Evolutionary conservation across 495 filamentous ascomycete genomes (phyloP).

Genomic region (Ascobolus immersus): DNA sequence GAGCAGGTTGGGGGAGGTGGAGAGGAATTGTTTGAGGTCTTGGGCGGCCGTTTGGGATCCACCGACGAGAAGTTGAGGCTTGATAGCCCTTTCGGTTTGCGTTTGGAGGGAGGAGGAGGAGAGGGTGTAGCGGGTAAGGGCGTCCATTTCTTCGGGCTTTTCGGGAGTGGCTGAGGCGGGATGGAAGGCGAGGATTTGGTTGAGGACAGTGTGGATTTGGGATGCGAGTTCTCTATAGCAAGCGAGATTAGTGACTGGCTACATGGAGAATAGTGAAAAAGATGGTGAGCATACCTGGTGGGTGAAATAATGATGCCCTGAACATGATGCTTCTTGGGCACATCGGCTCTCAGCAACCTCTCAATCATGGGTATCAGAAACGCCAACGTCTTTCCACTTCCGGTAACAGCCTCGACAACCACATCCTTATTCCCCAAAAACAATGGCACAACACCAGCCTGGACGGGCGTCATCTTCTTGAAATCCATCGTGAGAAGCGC

Average conservation of each 20-base stretch:
- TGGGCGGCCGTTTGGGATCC: constrained; percentile 60
- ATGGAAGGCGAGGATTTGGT: constrained; percentile 58
- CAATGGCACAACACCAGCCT: constrained; percentile 75
- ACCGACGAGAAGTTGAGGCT: constrained; percentile 74
- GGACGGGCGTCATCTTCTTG: constrained; percentile 70
- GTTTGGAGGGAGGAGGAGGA: too few species aligned
- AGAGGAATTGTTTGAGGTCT: constrained; percentile 59
- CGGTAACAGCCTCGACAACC: constrained; percentile 89
- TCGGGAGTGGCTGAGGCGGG: constrained; percentile 31
- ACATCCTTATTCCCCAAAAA: constrained; percentile 90
- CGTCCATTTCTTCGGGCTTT: constrained; percentile 25
- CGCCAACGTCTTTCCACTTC: constrained; percentile 79
- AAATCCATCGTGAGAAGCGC: constrained; percentile 70
- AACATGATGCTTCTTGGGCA: constrained; percentile 54
- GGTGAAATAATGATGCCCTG: constrained; percentile 77
- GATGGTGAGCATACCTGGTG: constrained; percentile 41
- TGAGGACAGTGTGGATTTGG: constrained; percentile 69
- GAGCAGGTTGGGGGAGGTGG: constrained; percentile 56
- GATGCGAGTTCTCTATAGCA: constrained; percentile 49
- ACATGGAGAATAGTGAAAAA: not conserved
- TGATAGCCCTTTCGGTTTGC: constrained; percentile 22
- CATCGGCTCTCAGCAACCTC: constrained; percentile 38
- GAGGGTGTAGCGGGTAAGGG: constrained; percentile 20
- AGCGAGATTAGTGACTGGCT: constrained; percentile 6
- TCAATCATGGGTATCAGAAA: constrained; percentile 79